A percentile compares a stretch with the other conserved stretches of the same genome.
phyloP scores from a whole-genome alignment of 108 stramenopile species.

The Licmophora abbreviata region DNA sequence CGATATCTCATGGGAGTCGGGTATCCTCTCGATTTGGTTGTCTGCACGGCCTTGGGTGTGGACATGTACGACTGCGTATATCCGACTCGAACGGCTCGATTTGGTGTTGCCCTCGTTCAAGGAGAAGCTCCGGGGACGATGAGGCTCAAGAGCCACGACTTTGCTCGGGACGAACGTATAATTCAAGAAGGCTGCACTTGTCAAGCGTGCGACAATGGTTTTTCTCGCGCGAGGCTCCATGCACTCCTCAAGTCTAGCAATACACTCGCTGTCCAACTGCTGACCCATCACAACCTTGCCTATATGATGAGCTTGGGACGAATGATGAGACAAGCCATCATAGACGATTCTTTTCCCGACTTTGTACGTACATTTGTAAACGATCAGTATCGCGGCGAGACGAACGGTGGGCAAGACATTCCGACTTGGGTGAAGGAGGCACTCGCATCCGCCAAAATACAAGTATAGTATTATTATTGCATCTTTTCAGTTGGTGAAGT shows the following conservation, averaged over 20 bases:
- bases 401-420: constrained; percentile 39
- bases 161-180: constrained; percentile 38
- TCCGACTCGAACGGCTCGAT: constrained; percentile 94
- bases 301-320: constrained; percentile 89
- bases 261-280: constrained; percentile 72
- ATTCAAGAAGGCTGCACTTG: constrained; percentile 78
- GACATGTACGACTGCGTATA: constrained; percentile 99
- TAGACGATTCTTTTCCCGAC: constrained; percentile 55
- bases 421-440: constrained; percentile 88
- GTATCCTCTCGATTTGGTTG: constrained; percentile 96
- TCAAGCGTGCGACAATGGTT: constrained; percentile 57
- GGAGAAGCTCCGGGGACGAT: constrained; percentile 59
- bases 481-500: too few species aligned
- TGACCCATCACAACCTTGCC: constrained; percentile 93
- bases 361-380: constrained; percentile 70
- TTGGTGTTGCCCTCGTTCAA: constrained; percentile 87
- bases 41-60: constrained; percentile 94
- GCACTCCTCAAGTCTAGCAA: constrained; percentile 73
- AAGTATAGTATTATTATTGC: too few species aligned
- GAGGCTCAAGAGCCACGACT: constrained; percentile 70
- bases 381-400: constrained; percentile 51
- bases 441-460: too few species aligned
- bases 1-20: constrained; percentile 98
- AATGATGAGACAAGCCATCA: constrained; percentile 84
- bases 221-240: constrained; percentile 72